Percentiles rank a stretch among this genome's conserved stretches.
Conservation (phyloP, 345 rosid genomes). For the Lepidium aucheri region DNA sequence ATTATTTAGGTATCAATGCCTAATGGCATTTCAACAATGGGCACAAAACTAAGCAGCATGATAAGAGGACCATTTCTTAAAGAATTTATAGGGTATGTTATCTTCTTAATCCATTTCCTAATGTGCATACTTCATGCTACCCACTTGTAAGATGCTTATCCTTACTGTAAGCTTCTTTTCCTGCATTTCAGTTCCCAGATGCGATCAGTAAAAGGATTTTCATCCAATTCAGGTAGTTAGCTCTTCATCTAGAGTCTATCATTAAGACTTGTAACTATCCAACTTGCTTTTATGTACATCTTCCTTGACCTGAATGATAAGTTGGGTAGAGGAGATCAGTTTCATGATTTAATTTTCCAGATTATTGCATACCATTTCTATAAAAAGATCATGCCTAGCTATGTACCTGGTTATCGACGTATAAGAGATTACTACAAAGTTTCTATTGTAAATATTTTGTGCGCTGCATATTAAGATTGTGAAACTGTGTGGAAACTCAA, state of each 20-base stretch:
- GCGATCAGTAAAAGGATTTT: conserved; percentile 50
- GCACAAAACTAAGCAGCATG: conserved; percentile 30
- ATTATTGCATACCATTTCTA: neutral
- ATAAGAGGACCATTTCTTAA: conserved; percentile 27
- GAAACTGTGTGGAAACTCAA: neutral
- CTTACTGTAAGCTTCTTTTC: conserved; percentile 7
- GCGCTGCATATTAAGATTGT: neutral
- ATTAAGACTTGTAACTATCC: neutral
- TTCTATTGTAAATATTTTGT: neutral
- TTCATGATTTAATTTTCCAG: neutral
- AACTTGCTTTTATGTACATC: neutral
- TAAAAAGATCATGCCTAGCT: neutral
- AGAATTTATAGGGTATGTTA: conserved; percentile 31
- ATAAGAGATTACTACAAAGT: neutral
- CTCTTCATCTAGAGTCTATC: neutral
- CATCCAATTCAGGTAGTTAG: conserved; percentile 64
- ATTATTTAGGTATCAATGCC: conserved; percentile 34
- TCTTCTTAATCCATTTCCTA: neutral
- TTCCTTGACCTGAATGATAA: neutral
- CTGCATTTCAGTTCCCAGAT: conserved; percentile 42
- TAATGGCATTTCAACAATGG: conserved; percentile 30
- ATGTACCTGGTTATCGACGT: neutral
- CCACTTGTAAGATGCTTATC: neutral
- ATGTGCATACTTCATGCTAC: neutral
- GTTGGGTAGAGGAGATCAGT: neutral